Evolutionary conservation across 2,329 filamentous ascomycete species (phyloP), one percentile per base, ranked within the genome.

Genomic region (Aspergillus ustus): DNA sequence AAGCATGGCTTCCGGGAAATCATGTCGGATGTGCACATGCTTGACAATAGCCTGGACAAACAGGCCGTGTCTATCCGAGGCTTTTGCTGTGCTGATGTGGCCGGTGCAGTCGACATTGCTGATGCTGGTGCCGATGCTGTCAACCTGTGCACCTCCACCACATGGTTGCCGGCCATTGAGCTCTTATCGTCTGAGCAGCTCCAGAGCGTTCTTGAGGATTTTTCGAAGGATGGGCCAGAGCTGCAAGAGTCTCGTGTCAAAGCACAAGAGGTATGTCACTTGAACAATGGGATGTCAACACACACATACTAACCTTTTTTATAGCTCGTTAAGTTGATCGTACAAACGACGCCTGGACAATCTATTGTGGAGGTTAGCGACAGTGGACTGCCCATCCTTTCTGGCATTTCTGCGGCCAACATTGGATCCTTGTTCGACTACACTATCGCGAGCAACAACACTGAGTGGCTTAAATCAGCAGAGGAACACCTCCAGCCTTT

Each of bases 91-190:
- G 44, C 44, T 15, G 44, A 46, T 25, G 44, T 46, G n/a, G 44
- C 44, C 8, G 22, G 22, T 46, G 69, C 73, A 3, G 62, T 76
- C 49, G 75, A 72, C 1, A 57, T 77, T 25, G 75, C 75, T 19
- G 75, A 77, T 63, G 74, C 74, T 11, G 74, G 75, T 13, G 74
- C 75, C 19, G 72, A 76, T 57, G 70, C 76, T 51, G 68, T 76
- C n/a, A 46, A 46, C n/a, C 44, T 46, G 44, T 46, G 44, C 44
- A 46, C 44, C 6, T n/a, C 44, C n/a, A 46, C n/a, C 22, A 25
- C 11, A 15, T 46, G 44, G 44, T 25, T 46, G 22, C 44, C 44
- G n/a, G 44, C 44, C 44, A 25, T 46, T 19, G 44, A 46, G n/a
- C 44, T 46, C 9, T n/a, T 46, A 2, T 46, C 44, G 7, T 7